Conservation (phyloP, 164 flowering plant genomes). For the Aristolochia contorta region DNA sequence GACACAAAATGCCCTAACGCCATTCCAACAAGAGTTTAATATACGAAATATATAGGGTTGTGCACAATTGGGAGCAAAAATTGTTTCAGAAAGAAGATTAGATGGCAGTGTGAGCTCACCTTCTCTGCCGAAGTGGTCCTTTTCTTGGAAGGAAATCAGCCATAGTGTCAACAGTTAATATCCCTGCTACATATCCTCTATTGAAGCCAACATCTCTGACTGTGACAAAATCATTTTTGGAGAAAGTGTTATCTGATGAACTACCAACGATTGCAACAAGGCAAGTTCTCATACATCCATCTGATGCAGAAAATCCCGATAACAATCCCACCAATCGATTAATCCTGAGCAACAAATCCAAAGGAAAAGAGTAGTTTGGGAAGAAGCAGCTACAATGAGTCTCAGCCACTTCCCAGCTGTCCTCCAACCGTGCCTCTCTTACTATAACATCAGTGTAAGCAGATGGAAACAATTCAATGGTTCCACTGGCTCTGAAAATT, state of each 20-base stretch:
- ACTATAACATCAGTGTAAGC: constrained; percentile 70
- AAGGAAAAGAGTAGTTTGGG: constrained; percentile 81
- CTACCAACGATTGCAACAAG: constrained; percentile 72
- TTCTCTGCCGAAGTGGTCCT: constrained; percentile 83
- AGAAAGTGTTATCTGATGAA: constrained; percentile 27
- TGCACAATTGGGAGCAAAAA: neutral
- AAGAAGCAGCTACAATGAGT: constrained; percentile 99
- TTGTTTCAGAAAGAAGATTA: neutral
- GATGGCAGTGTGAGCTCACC: constrained; percentile 28
- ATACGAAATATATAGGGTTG: too few relatives aligned
- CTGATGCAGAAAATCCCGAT: constrained; percentile 61
- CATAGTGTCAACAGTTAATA: constrained; percentile 83
- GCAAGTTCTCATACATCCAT: constrained; percentile 68
- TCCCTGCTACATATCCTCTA: constrained; percentile 76
- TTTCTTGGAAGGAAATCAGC: constrained; percentile 92
- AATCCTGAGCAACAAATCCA: constrained; percentile 65
- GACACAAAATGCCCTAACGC: too few relatives aligned
- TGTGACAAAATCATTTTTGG: constrained; percentile 53
- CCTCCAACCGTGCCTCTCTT: constrained; percentile 95
- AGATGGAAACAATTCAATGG: constrained; percentile 70
- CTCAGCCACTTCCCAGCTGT: constrained; percentile 97
- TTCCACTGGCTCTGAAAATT: constrained; percentile 67
- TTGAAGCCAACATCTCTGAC: constrained; percentile 63
- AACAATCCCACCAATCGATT: constrained; percentile 69
- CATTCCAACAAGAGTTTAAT: too few relatives aligned